phyloP scores from a whole-genome alignment of 2,329 filamentous ascomycete genomes.

The Colletotrichum godetiae region DNA sequence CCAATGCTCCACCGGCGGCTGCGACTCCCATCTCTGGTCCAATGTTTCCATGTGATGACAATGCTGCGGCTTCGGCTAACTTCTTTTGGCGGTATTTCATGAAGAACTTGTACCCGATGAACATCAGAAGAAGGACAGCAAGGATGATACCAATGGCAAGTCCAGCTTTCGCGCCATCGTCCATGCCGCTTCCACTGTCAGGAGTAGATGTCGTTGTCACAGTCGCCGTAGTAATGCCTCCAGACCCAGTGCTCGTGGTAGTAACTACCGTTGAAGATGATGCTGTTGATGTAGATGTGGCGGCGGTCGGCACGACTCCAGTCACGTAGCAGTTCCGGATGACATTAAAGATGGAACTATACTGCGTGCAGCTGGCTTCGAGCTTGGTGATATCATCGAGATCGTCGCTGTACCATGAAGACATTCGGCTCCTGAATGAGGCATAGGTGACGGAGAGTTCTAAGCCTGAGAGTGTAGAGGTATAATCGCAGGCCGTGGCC shows the following conservation, averaged over 20 bases:
- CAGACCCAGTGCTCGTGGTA: not conserved
- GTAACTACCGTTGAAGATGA: not conserved
- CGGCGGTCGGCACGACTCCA: not conserved
- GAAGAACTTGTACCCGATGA: slow-evolving; percentile 22
- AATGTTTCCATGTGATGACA: not conserved
- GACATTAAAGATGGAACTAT: slow-evolving; percentile 2
- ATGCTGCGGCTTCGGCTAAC: not conserved
- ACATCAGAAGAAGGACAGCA: slow-evolving; percentile 11
- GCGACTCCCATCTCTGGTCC: slow-evolving; percentile 4
- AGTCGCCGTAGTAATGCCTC: not conserved
- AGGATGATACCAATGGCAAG: slow-evolving; percentile 24
- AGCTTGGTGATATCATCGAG: slow-evolving; percentile 29
- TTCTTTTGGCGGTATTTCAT: slow-evolving; percentile 8
- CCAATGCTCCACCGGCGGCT: not conserved
- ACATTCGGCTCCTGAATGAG: slow-evolving; percentile 17
- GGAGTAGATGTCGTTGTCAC: slow-evolving; percentile 10
- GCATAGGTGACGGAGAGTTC: slow-evolving; percentile 25
- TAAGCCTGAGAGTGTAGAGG: slow-evolving; percentile 27
- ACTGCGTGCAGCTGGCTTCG: slow-evolving; percentile 28
- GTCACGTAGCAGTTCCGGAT: slow-evolving; percentile 32
- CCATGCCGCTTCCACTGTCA: slow-evolving; percentile 2
- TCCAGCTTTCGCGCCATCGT: slow-evolving; percentile 25
- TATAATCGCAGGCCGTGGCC: slow-evolving; percentile 28
- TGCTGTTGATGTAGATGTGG: slow-evolving; percentile 1
- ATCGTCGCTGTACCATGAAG: slow-evolving; percentile 30